A percentile compares a stretch with the other conserved stretches of the same genome.
Evolutionary conservation across 2,329 filamentous ascomycete species (phyloP).

Genomic region (Didymosphaeria variabile): DNA sequence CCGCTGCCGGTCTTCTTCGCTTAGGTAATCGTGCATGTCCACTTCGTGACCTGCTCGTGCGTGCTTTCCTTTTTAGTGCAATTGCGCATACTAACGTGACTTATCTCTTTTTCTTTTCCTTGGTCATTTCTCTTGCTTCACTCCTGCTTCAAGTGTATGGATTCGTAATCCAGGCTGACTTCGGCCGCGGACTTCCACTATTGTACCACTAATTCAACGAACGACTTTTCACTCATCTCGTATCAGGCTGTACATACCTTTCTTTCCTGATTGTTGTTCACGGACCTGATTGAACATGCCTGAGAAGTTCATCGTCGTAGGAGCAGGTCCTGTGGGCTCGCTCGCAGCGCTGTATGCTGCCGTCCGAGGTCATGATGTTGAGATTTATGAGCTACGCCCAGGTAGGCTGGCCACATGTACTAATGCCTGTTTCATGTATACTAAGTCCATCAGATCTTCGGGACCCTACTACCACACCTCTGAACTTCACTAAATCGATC

Average conservation of each 20-base stretch:
- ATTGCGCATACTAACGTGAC: slow-evolving; percentile 9
- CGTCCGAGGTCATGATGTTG: slow-evolving; percentile 84
- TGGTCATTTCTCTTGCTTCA: neutral
- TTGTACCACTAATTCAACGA: neutral
- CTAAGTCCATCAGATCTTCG: slow-evolving; percentile 75
- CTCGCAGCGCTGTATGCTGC: slow-evolving; percentile 93
- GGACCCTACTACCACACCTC: slow-evolving; percentile 79
- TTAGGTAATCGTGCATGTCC: slow-evolving; percentile 10
- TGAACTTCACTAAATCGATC: slow-evolving; percentile 99
- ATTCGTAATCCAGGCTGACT: neutral
- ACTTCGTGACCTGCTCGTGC: neutral
- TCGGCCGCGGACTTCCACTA: slow-evolving; percentile 7
- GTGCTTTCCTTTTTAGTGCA: slow-evolving; percentile 9
- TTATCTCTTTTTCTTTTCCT: slow-evolving; percentile 4
- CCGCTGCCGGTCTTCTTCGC: slow-evolving; percentile 5
- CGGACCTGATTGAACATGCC: slow-evolving; percentile 29
- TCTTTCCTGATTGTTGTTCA: slow-evolving; percentile 8
- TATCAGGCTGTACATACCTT: slow-evolving; percentile 9
- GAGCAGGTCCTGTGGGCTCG: slow-evolving; percentile 91
- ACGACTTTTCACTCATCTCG: neutral
- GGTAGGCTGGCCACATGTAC: slow-evolving; percentile 66
- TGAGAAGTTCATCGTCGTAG: slow-evolving; percentile 83
- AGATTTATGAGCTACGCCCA: slow-evolving; percentile 90
- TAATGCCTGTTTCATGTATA: neutral
- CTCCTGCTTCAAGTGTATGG: neutral